These are phyloP conservation scores for Euclidium syriacum DNA, from an alignment of 345 rosid species.

Conservation along the genomic window DNA sequence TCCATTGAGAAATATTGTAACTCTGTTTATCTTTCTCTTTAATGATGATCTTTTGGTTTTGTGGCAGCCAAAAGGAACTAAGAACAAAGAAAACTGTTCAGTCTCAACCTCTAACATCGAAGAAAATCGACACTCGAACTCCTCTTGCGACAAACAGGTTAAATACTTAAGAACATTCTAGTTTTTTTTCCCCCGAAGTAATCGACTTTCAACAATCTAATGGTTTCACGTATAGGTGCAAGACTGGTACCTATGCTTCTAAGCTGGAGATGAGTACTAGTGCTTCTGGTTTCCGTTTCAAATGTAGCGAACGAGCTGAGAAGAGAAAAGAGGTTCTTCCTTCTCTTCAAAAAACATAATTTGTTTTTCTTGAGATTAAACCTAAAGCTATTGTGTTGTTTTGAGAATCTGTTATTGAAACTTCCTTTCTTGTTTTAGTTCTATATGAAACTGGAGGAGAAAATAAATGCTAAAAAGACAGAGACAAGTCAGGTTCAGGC, in stretches of 20 bases:
- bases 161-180: neutral
- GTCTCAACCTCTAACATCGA: constrained; percentile 34
- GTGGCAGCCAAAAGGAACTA: constrained; percentile 42
- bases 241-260: constrained; percentile 30
- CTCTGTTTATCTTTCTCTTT: neutral
- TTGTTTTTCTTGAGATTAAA: neutral
- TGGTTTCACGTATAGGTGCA: constrained; percentile 35
- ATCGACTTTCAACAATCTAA: neutral
- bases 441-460: constrained; percentile 67
- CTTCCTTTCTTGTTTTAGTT: constrained; percentile 36
- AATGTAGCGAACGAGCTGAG: constrained; percentile 65
- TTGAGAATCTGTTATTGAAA: neutral
- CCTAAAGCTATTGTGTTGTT: neutral
- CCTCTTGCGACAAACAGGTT: constrained; percentile 49
- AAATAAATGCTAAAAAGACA: constrained; percentile 64
- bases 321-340: constrained; percentile 68
- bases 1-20: neutral
- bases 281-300: constrained; percentile 49
- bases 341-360: neutral
- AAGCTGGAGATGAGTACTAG: constrained; percentile 42
- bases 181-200: neutral
- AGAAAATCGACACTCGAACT: constrained; percentile 35
- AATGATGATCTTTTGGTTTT: constrained; percentile 12
- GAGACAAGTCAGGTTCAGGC: constrained; percentile 63
- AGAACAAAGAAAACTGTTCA: constrained; percentile 40